These are phyloP conservation scores for Lactarius vividus DNA, from an alignment of 768 basidiomycete genomes.

Conservation along the genomic window DNA sequence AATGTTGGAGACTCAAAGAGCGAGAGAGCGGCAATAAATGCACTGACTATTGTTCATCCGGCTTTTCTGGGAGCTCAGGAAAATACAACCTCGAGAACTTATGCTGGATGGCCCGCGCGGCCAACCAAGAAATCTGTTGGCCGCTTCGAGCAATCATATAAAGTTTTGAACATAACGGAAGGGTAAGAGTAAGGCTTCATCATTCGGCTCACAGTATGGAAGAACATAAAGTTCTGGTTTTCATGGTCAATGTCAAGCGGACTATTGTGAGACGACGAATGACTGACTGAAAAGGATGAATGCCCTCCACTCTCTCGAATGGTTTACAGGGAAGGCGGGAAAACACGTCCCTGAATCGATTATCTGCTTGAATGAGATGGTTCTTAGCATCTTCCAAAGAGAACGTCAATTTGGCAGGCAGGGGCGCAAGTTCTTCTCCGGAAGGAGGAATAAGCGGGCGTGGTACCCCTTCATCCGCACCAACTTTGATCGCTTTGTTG, in stretches of 20 bases:
- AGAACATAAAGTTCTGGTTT: conserved; percentile 57
- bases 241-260: background rate
- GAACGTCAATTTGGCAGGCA: conserved; percentile 74
- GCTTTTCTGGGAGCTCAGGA: conserved; percentile 67
- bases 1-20: conserved; percentile 16
- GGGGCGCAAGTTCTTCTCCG: conserved; percentile 33
- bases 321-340: conserved; percentile 65
- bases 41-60: conserved; percentile 48
- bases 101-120: conserved; percentile 80
- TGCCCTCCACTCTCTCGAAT: conserved; percentile 65
- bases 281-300: conserved; percentile 79
- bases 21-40: conserved; percentile 1
- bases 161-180: background rate
- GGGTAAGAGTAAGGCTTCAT: background rate
- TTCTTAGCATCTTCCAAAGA: conserved; percentile 71
- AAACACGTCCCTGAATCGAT: conserved; percentile 72
- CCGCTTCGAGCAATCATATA: conserved; percentile 41
- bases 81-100: conserved; percentile 77
- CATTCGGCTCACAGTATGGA: conserved; percentile 60
- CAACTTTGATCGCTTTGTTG: conserved; percentile 14
- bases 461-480: background rate
- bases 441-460: conserved; percentile 4
- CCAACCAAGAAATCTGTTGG: conserved; percentile 85
- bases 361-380: conserved; percentile 65
- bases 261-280: background rate